Evolutionary conservation across 2,329 filamentous ascomycete species (phyloP), one percentile per base, ranked within the genome.

Genomic region (Fusarium hostae): DNA sequence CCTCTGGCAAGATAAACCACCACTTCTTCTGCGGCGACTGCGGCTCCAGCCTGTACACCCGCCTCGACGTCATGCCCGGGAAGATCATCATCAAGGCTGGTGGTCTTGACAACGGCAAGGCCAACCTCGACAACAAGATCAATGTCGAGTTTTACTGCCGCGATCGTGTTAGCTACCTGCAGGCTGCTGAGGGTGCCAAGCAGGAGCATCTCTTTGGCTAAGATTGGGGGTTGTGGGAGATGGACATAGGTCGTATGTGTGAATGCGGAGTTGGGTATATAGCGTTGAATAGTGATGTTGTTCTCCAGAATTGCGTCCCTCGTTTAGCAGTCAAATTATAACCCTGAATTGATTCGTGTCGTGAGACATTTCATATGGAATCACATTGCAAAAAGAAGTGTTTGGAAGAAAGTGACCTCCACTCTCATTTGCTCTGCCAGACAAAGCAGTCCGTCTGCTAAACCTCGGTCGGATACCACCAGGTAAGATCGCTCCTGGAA

Each of bases 1-100:
- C 76, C 39, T 86, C 84, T 0, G 87, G 87, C 34, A 88, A 88
- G 75, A 79, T 83, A 66, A 88, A 88, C 78, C 85, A 84, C 70
- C 86, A 88, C 74, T 87, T 83, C 79, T 89, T 89, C 81, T 88
- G 87, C 75, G 68, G 78, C 20, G 84, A 76, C 65, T 89, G 87
- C 71, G 87, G 87, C 22, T 86, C 82, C 3, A 81, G 82, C 57
- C 71, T 88, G 28, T 88, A 85, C 75, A 87, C 85, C 13, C 81
- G 85, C 75, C 79, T 88, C 30, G 87, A 88, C 32, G 55, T 88
- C 44, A 86, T 88, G 86, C 83, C 84, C 3, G 85, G 85, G 24
- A 78, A 84, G 69, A 81, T 82, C 12, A 81, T 81, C 66, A 77
- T 89, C 73, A 88, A 89, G 80, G 85, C 83, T 5, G 87, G 87